Conservation (phyloP, 108 stramenopile genomes). For the Nitzschia sp. region DNA sequence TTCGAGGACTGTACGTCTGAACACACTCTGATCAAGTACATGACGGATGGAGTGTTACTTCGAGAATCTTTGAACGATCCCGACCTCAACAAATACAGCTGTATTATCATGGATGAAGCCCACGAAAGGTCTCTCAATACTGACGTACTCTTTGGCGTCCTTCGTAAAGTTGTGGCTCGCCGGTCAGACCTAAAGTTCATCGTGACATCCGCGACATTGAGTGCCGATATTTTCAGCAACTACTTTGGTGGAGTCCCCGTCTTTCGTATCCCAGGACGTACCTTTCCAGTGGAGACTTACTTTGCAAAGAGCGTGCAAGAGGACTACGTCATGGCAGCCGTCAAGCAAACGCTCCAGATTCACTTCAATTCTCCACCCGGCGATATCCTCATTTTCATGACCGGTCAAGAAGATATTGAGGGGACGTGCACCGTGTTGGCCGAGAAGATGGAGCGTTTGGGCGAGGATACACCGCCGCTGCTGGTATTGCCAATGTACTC, state of each 20-base stretch:
- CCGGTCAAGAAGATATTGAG: constrained; percentile 99
- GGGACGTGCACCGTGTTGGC: constrained; percentile 94
- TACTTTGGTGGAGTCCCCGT: constrained; percentile 98
- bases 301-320: constrained; percentile 91
- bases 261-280: constrained; percentile 94
- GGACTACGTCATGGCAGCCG: constrained; percentile 99
- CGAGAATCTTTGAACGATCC: constrained; percentile 95
- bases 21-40: constrained; percentile 90
- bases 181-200: constrained; percentile 96
- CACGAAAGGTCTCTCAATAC: constrained; percentile 97
- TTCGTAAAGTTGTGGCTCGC: constrained; percentile 90
- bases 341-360: constrained; percentile 96
- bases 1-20: constrained; percentile 96
- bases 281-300: constrained; percentile 95
- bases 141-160: constrained; percentile 97
- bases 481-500: constrained; percentile 98
- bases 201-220: constrained; percentile 97
- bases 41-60: constrained; percentile 98
- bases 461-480: constrained; percentile 87
- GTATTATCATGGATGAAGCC: constrained; percentile 97
- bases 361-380: constrained; percentile 97
- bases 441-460: constrained; percentile 88
- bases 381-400: constrained; percentile 99
- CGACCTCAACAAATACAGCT: constrained; percentile 93
- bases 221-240: constrained; percentile 91